Percentiles rank a stretch among this genome's conserved stretches.
These are phyloP conservation scores for Phytophthora vignae DNA, from an alignment of 352 stramenopile genomes.

Conservation along the genomic window DNA sequence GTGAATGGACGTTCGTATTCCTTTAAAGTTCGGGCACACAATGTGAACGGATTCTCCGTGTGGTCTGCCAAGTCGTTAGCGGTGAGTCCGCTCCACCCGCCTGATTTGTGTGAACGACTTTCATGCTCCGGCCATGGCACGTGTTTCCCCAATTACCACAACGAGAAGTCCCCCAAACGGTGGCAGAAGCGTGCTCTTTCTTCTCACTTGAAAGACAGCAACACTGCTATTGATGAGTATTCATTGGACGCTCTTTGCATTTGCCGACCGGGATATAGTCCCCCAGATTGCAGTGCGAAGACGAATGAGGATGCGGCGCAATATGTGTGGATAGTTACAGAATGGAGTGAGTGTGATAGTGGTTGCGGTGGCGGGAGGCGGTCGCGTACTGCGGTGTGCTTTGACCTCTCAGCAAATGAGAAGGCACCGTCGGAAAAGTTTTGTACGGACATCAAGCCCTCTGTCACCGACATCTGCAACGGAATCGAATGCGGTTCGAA, in stretches of 20 bases:
- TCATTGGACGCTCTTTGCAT: constrained; percentile 57
- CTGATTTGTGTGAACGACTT: constrained; percentile 69
- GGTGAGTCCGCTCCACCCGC: constrained; percentile 74
- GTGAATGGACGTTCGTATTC: constrained; percentile 70
- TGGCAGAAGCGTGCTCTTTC: constrained; percentile 4
- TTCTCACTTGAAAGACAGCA: constrained; percentile 5
- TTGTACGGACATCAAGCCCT: constrained; percentile 53
- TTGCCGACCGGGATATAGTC: constrained; percentile 66
- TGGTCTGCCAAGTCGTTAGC: constrained; percentile 78
- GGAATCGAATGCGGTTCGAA: constrained; percentile 81
- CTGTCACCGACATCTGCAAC: constrained; percentile 74
- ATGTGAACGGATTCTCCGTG: constrained; percentile 68
- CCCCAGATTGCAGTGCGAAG: constrained; percentile 72
- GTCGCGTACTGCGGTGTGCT: constrained; percentile 50
- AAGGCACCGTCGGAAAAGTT: constrained; percentile 33
- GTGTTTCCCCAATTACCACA: constrained; percentile 73
- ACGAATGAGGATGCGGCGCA: constrained; percentile 35
- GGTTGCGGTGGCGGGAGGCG: constrained; percentile 72
- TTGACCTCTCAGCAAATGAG: constrained; percentile 38
- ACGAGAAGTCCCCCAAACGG: constrained; percentile 8
- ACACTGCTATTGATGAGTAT: constrained; percentile 34
- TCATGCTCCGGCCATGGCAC: constrained; percentile 72
- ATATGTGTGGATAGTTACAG: constrained; percentile 62
- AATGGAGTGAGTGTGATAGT: constrained; percentile 66
- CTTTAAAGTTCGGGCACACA: constrained; percentile 77